Conservation (phyloP, 305 asterid genomes). For the Salvia sclarea region DNA sequence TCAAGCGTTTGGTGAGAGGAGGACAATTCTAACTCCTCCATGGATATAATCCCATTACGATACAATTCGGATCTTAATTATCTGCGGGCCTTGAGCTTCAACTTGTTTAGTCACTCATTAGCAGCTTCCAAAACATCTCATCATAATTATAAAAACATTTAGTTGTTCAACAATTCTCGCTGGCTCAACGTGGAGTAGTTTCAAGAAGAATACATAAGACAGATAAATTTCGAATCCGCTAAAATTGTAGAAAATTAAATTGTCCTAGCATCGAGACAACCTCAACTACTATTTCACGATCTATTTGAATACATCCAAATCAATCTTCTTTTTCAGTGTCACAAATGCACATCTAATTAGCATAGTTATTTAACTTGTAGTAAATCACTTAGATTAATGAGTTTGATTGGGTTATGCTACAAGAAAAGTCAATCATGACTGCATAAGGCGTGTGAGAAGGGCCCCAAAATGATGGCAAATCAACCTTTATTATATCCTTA, state of each 20-base stretch:
- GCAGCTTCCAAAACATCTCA: too few relatives aligned
- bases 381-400: background rate
- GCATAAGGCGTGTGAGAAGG: slow-evolving; percentile 1
- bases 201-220: background rate
- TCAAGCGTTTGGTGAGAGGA: too few relatives aligned
- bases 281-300: background rate
- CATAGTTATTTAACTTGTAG: background rate
- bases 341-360: background rate
- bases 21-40: too few relatives aligned
- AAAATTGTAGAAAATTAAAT: background rate
- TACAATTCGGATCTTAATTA: too few relatives aligned
- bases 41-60: too few relatives aligned
- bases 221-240: background rate
- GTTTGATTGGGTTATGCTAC: background rate
- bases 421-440: background rate
- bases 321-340: too few relatives aligned
- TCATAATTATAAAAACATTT: background rate
- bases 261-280: background rate
- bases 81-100: too few relatives aligned
- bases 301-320: background rate
- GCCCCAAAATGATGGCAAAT: background rate
- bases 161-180: background rate
- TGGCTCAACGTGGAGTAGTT: background rate
- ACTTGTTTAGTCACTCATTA: too few relatives aligned
- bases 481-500: background rate